Conservation (phyloP, 768 basidiomycete species). For the Mycena amicta region DNA sequence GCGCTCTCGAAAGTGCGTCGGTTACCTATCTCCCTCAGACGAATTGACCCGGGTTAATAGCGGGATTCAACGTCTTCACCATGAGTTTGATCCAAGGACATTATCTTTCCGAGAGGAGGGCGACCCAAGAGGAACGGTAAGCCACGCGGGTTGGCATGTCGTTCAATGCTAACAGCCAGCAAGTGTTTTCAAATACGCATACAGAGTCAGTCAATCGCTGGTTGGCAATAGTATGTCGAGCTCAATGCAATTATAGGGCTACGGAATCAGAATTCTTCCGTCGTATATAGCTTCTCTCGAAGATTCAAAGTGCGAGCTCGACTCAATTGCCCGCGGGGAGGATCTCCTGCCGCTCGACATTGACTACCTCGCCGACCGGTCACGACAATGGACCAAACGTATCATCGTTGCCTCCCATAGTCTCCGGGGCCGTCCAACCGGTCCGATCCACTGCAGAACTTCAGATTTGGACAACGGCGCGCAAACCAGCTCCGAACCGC, state of each 20-base stretch:
- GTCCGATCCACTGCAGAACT: not conserved
- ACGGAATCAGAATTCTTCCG: conserved; percentile 3
- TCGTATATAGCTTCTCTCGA: conserved; percentile 1
- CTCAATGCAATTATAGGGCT: not conserved
- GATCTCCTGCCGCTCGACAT: conserved; percentile 6
- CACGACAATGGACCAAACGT: conserved; percentile 1
- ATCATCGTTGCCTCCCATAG: not conserved
- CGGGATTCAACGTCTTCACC: conserved; percentile 12
- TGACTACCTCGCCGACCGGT: conserved; percentile 1
- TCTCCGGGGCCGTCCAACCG: not conserved
- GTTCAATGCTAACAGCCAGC: not conserved
- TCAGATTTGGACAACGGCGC: conserved; percentile 8
- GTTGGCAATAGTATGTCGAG: not conserved
- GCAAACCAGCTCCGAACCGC: conserved; percentile 9
- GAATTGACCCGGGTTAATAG: not conserved
- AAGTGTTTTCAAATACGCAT: conserved; percentile 14
- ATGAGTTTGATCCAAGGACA: conserved; percentile 16
- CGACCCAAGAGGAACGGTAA: conserved; percentile 6
- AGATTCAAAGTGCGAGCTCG: not conserved
- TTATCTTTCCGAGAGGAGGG: conserved; percentile 7
- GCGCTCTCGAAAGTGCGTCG: conserved; percentile 11
- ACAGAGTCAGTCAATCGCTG: not conserved
- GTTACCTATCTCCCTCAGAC: no score
- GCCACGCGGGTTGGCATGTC: not conserved
- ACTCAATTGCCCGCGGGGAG: not conserved